phyloP scores from a whole-genome alignment of 805 yeast species.

The Yamadazyma insecticola region DNA sequence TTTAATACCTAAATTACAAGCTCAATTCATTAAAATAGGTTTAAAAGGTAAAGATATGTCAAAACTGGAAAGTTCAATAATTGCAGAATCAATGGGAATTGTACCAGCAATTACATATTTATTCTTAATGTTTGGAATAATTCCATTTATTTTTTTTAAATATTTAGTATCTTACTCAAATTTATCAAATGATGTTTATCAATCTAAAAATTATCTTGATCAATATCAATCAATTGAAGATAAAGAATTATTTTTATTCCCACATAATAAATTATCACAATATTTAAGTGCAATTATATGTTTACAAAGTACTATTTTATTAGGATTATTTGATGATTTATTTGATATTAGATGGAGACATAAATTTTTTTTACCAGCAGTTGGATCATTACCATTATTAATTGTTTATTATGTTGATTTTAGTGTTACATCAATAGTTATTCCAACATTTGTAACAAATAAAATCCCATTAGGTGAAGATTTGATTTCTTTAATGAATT shows the following conservation, averaged over 20 bases:
- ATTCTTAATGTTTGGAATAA: slow-evolving; percentile 74
- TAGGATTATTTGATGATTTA: slow-evolving; percentile 91
- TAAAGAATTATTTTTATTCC: slow-evolving; percentile 52
- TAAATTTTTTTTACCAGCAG: slow-evolving; percentile 91
- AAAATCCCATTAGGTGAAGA: slow-evolving; percentile 23
- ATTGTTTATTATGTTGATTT: slow-evolving; percentile 91
- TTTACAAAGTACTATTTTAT: slow-evolving; percentile 72
- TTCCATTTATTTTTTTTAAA: slow-evolving; percentile 83
- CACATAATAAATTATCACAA: slow-evolving; percentile 79
- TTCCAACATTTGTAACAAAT: slow-evolving; percentile 62
- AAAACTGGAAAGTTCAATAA: slow-evolving; percentile 55
- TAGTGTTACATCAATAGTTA: slow-evolving; percentile 81
- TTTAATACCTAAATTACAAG: slow-evolving; percentile 66
- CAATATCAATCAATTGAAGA: slow-evolving; percentile 31
- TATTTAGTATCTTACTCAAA: slow-evolving; percentile 51
- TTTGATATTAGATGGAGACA: slow-evolving; percentile 98
- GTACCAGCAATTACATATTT: slow-evolving; percentile 79
- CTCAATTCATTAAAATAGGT: slow-evolving; percentile 70
- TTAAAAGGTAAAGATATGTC: slow-evolving; percentile 82
- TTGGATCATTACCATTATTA: slow-evolving; percentile 87
- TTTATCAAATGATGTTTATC: slow-evolving; percentile 29
- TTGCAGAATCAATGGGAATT: slow-evolving; percentile 93
- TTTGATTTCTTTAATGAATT: slow-evolving; percentile 16
- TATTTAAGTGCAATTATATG: slow-evolving; percentile 82
- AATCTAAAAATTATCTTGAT: slow-evolving; percentile 26